Base-by-base conservation (phyloP, 2,329 filamentous ascomycete genomes). In the Cercospora sp. region DNA sequence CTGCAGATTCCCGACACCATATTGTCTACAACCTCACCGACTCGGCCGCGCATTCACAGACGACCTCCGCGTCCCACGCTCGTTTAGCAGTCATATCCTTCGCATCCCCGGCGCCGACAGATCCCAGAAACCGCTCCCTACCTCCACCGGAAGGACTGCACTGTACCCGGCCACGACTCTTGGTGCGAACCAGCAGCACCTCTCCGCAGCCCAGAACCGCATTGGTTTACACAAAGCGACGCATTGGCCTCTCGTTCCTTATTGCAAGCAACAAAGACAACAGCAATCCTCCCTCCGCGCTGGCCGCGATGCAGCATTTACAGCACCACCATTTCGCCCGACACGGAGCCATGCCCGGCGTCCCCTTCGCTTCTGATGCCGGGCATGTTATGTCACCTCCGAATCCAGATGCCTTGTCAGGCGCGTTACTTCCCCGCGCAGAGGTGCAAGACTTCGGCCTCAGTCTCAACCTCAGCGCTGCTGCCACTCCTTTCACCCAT, bases 401-500 rank as follows among this genome's bases (percentile, higher is more conserved):
- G 68, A 59, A 68, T 18, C 60, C 70, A 32, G 66, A 70, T 51
- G 43, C 65, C n/a, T 45, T 67, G 8, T 64, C 71, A 18, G 67
- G 69, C 49, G 59, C 65, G 40, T 55, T 26, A 57, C 65, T 61
- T 32, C 49, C 51, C 24, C 58, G 59, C 12, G 60, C 60, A 34
- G 26, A 18, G 13, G 71, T 70, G 16, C 65, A 53, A 21, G 71
- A 72, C 60, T 69, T 67, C 43, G 71, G 71, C 43, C 40, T 66
- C 26, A 63, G 34, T 57, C 61, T 70, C 60, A 72, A 72, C 61
- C 59, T 75, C 58, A 72, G 61, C 66, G 62, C 66, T 24, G 57
- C 64, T 30, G 72, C 65, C 43, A 71, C 49, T 61, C 73, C 67
- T 68, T 74, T 70, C 73, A 73, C 80, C 28, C 80, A 81, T 72